Conservation (phyloP, 371 early-diverging fungal genomes). For the Mucor sp. region DNA sequence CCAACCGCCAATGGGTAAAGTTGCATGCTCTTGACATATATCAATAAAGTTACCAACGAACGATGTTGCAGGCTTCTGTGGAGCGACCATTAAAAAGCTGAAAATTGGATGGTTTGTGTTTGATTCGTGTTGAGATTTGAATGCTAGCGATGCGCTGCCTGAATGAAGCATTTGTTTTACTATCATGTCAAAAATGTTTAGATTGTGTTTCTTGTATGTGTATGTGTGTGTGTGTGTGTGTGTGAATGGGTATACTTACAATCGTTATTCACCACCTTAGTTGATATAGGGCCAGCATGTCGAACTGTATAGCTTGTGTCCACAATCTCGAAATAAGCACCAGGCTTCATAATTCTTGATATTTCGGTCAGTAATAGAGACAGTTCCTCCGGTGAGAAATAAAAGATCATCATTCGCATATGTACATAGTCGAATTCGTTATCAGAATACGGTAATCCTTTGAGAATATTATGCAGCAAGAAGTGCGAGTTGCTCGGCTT, state of each 20-base stretch:
- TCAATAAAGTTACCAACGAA: conserved; percentile 32
- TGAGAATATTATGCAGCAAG: conserved; percentile 48
- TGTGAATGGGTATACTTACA: conserved; percentile 25
- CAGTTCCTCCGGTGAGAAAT: conserved; percentile 42
- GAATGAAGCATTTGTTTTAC: neutral
- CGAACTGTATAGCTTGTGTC: conserved; percentile 55
- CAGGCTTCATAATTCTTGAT: conserved; percentile 52
- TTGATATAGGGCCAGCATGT: conserved; percentile 47
- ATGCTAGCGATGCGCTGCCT: neutral
- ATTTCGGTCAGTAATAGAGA: conserved; percentile 35
- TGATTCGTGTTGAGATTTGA: conserved; percentile 8
- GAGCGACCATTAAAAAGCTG: conserved; percentile 29
- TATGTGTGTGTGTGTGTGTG: too few species aligned
- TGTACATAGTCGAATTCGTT: conserved; percentile 58
- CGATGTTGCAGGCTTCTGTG: conserved; percentile 1
- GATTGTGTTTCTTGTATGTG: neutral
- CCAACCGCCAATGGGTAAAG: conserved; percentile 36
- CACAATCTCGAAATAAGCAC: conserved; percentile 52
- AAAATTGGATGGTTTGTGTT: conserved; percentile 35
- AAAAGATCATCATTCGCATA: conserved; percentile 48
- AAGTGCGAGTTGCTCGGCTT: conserved; percentile 60
- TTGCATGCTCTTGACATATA: conserved; percentile 30
- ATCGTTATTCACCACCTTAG: conserved; percentile 35
- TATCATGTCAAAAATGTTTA: neutral
- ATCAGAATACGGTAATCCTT: conserved; percentile 56